Evolutionary conservation across 2,329 filamentous ascomycete species (phyloP).

Genomic region (Exophiala bonariae): DNA sequence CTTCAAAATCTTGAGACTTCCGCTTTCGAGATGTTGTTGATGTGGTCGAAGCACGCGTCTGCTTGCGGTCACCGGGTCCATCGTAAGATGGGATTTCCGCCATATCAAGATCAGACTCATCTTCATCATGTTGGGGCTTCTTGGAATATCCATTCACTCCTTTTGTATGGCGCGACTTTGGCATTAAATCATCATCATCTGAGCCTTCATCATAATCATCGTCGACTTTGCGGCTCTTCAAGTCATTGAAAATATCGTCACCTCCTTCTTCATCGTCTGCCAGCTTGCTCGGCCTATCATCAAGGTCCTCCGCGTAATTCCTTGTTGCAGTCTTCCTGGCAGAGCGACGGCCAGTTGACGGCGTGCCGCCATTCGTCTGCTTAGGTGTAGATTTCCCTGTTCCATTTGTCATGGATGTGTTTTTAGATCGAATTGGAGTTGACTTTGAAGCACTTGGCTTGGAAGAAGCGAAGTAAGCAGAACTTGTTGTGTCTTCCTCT

Average conservation of each 20-base stretch:
- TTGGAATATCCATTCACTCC: constrained; percentile 10
- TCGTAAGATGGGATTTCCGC: constrained; percentile 24
- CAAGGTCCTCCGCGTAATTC: constrained; percentile 36
- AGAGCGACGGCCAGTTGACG: constrained; percentile 23
- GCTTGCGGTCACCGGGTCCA: constrained; percentile 38
- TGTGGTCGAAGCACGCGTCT: constrained; percentile 31
- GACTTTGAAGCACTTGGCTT: constrained; percentile 48
- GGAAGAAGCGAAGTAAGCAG: constrained; percentile 61
- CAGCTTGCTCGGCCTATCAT: constrained; percentile 59
- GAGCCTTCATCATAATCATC: constrained; percentile 70
- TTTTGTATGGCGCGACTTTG: constrained; percentile 32
- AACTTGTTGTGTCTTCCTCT: constrained; percentile 60
- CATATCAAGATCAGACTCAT: constrained; percentile 31
- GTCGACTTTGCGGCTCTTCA: constrained; percentile 61
- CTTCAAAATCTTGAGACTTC: constrained; percentile 56
- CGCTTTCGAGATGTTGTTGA: constrained; percentile 48
- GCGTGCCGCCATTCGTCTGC: constrained; percentile 35
- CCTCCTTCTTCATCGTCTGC: constrained; percentile 69
- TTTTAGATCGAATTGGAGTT: constrained; percentile 23
- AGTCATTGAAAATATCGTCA: constrained; percentile 82
- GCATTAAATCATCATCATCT: constrained; percentile 52
- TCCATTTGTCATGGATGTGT: constrained; percentile 21
- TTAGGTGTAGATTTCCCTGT: constrained; percentile 19
- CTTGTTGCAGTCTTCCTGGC: constrained; percentile 35
- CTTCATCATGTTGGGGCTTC: constrained; percentile 30